Percentiles rank a stretch among this genome's conserved stretches.
These are phyloP conservation scores for Rhizophora mangle DNA, from an alignment of 345 rosid species.

Conservation along the genomic window DNA sequence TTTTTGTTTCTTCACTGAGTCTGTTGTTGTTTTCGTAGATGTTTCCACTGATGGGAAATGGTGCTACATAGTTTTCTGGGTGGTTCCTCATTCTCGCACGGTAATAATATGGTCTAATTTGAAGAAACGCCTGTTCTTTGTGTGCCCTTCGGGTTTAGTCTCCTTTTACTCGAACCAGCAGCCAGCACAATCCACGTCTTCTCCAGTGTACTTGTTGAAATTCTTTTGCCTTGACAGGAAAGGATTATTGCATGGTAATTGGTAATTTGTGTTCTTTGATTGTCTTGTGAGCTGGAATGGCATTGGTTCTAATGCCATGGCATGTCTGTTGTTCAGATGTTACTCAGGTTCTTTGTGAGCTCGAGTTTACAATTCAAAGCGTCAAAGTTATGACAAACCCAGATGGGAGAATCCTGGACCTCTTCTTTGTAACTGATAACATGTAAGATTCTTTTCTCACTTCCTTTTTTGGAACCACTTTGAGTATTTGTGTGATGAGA, in stretches of 20 bases:
- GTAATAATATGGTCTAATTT: slow-evolving; percentile 66
- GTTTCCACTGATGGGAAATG: slow-evolving; percentile 84
- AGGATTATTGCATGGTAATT: slow-evolving; percentile 73
- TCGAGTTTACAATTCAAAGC: slow-evolving; percentile 73
- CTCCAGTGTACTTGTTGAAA: slow-evolving; percentile 67
- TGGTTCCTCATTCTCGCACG: slow-evolving; percentile 49
- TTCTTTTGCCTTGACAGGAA: slow-evolving; percentile 58
- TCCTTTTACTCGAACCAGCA: slow-evolving; percentile 41
- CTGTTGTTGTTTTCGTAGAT: slow-evolving; percentile 40
- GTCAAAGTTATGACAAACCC: slow-evolving; percentile 89
- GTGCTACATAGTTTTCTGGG: slow-evolving; percentile 83
- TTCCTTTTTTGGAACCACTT: not conserved
- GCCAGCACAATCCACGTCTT: slow-evolving; percentile 33
- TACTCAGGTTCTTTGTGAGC: slow-evolving; percentile 73
- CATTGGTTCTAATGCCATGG: slow-evolving; percentile 14
- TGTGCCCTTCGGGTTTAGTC: slow-evolving; percentile 56
- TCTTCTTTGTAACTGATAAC: slow-evolving; percentile 79
- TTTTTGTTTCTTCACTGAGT: not conserved
- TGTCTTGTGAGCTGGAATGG: not conserved
- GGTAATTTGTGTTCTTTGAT: not conserved
- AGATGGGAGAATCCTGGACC: slow-evolving; percentile 74
- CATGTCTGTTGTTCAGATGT: slow-evolving; percentile 50
- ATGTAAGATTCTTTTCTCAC: slow-evolving; percentile 39
- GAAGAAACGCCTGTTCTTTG: slow-evolving; percentile 61
- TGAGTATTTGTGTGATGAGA: not conserved